Evolutionary conservation across 768 basidiomycete genomes (phyloP).

Genomic region (Gautieria morchelliformis): DNA sequence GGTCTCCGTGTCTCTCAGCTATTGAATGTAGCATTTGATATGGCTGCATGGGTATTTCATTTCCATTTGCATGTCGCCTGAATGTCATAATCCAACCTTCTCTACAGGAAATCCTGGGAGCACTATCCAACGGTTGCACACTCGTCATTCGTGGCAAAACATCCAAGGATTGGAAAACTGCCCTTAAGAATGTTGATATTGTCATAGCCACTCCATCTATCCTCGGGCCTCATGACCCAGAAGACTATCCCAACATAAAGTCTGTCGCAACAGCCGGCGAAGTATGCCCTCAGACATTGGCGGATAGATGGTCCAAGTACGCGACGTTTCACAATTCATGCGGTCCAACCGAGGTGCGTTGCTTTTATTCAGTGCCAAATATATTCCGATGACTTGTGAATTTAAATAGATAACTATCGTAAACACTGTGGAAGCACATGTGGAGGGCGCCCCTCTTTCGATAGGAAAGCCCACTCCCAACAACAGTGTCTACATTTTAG

Average conservation of each 20-base stretch:
- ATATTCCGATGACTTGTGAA: neutral
- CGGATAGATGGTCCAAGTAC: slow-evolving; percentile 13
- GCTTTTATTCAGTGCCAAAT: neutral
- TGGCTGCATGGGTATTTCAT: slow-evolving; percentile 13
- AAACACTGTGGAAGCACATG: slow-evolving; percentile 45
- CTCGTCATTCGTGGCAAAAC: slow-evolving; percentile 14
- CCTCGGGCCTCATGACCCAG: slow-evolving; percentile 13
- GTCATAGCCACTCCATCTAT: slow-evolving; percentile 16
- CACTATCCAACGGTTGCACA: slow-evolving; percentile 15
- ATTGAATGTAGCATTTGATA: slow-evolving; percentile 16
- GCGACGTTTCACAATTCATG: slow-evolving; percentile 14
- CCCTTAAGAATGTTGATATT: slow-evolving; percentile 12
- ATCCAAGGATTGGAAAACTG: slow-evolving; percentile 12
- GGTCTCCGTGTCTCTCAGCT: slow-evolving; percentile 16
- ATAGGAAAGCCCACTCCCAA: slow-evolving; percentile 29
- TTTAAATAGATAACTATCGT: slow-evolving; percentile 38
- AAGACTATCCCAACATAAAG: slow-evolving; percentile 13
- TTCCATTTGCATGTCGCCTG: no score
- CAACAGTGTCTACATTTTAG: slow-evolving; percentile 26
- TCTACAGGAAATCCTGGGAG: slow-evolving; percentile 12
- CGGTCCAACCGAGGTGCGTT: slow-evolving; percentile 14
- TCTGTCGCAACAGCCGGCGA: slow-evolving; percentile 13
- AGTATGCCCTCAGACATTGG: slow-evolving; percentile 14
- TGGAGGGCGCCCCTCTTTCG: slow-evolving; percentile 28
- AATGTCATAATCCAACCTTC: neutral